A percentile compares a stretch with the other conserved stretches of the same genome.
phyloP scores from a whole-genome alignment of 2,329 filamentous ascomycete genomes.

The Aspergillus quadricinctus region DNA sequence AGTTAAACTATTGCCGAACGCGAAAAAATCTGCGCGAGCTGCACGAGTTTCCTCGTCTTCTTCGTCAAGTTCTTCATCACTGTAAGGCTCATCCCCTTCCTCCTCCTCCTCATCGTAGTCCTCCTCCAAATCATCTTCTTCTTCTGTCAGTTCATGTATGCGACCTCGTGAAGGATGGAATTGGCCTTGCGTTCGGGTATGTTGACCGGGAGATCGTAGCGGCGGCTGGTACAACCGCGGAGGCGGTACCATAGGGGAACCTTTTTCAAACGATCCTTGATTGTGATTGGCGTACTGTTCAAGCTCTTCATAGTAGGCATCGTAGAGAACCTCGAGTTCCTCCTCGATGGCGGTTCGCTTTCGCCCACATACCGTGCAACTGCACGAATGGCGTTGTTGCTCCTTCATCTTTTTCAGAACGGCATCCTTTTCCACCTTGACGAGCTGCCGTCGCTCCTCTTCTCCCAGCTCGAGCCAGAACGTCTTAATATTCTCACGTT shows the following conservation, averaged over 20 bases:
- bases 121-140: slow-evolving; percentile 52
- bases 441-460: slow-evolving; percentile 87
- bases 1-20: slow-evolving; percentile 94
- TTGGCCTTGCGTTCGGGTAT: slow-evolving; percentile 50
- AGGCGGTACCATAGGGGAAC: slow-evolving; percentile 64
- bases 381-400: slow-evolving; percentile 98
- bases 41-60: slow-evolving; percentile 60
- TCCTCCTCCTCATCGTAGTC: slow-evolving; percentile 64
- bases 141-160: slow-evolving; percentile 57
- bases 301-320: slow-evolving; percentile 96
- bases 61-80: slow-evolving; percentile 61
- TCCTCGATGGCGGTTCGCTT: slow-evolving; percentile 98
- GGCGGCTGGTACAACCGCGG: slow-evolving; percentile 60
- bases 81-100: slow-evolving; percentile 61
- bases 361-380: slow-evolving; percentile 92
- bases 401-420: slow-evolving; percentile 99
- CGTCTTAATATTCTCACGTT: slow-evolving; percentile 94
- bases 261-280: slow-evolving; percentile 58
- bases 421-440: slow-evolving; percentile 98
- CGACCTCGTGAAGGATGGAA: slow-evolving; percentile 71
- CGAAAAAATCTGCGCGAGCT: slow-evolving; percentile 77
- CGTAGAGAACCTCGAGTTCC: slow-evolving; percentile 93
- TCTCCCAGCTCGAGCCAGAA: slow-evolving; percentile 96
- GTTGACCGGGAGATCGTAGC: slow-evolving; percentile 51
- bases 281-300: slow-evolving; percentile 93